These are phyloP conservation scores for Dryas integrifolia DNA, from an alignment of 331 rosid species.

Conservation along the genomic window DNA sequence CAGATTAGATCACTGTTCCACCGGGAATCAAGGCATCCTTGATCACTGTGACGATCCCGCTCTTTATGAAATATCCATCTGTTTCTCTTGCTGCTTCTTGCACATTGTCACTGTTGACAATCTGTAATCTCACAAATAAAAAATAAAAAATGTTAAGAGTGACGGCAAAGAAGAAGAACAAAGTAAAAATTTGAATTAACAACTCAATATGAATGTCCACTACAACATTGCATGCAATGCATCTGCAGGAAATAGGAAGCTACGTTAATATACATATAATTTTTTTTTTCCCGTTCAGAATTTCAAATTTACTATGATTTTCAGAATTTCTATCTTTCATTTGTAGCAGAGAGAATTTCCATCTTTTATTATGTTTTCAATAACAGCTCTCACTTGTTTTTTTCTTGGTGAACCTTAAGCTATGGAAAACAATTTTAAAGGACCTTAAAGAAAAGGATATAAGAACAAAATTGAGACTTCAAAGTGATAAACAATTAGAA, in stretches of 20 bases:
- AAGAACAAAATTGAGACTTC: background rate
- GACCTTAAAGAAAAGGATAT: background rate
- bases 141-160: background rate
- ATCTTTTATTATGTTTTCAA: background rate
- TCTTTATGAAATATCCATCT: constrained; percentile 93
- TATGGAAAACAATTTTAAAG: background rate
- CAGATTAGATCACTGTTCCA: constrained; percentile 60
- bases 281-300: background rate
- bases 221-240: background rate
- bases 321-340: too few relatives aligned
- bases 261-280: background rate
- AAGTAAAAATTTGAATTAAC: background rate
- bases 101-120: constrained; percentile 65
- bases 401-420: background rate
- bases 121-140: constrained; percentile 41
- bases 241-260: background rate
- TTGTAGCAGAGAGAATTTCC: background rate
- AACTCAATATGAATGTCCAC: background rate
- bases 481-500: background rate
- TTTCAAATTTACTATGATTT: background rate
- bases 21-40: constrained; percentile 94
- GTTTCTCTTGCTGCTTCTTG: constrained; percentile 99
- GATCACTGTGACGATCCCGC: constrained; percentile 88
- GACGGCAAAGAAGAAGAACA: background rate
- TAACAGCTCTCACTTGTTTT: background rate